Base-by-base conservation (phyloP, 2,329 filamentous ascomycete species). In the Ceratocystiopsis sp. region DNA sequence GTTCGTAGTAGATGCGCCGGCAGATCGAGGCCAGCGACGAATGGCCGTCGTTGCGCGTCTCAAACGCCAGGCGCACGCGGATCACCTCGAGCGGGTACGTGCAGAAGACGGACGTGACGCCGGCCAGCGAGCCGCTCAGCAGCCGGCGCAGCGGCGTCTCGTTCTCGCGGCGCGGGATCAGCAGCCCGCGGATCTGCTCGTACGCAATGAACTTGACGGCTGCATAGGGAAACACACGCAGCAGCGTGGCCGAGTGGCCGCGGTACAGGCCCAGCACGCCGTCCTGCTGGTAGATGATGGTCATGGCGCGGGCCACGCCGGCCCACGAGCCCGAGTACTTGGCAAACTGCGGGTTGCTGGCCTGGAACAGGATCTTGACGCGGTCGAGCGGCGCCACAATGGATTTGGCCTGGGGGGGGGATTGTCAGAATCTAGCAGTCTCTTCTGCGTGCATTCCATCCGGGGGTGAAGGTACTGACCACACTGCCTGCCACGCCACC, bases 121-220 rank as follows among this genome's bases (percentile, higher is more conserved):
- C 89, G 10, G 84, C 83, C 32, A 85, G 55, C 46, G 78, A 78
- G 39, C 84, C 84, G 46, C 78, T 80, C 19, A 82, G 53, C 40
- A 91, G 73, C 12, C 91, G 75, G 41, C 91, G 75, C 25, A 81
- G 59, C 1, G 81, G 73, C 0, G 89, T 96, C 59, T 98, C 91
- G 45, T 93, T 71, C 7, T 78, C 66, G 42, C 68, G 74, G 35
- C 63, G 66, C 2, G 73, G 73, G 48, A 98, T 96, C 32, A 96
- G 56, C 14, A 78, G 55, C 13, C 80, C 75, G 46, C 91, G 83
- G 50, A 95, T 84, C 61, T 98, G 91, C 60, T 98, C 91, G 64
- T 98, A 98, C 38, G 89, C 87, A 37, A 98, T 73, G 56, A 98
- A 98, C 57, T 98, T 98, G 62, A 96, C 94, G 38, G 84, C 89